phyloP scores from a whole-genome alignment of 176 grass and related monocot genomes.

The Pontederia crassipes region DNA sequence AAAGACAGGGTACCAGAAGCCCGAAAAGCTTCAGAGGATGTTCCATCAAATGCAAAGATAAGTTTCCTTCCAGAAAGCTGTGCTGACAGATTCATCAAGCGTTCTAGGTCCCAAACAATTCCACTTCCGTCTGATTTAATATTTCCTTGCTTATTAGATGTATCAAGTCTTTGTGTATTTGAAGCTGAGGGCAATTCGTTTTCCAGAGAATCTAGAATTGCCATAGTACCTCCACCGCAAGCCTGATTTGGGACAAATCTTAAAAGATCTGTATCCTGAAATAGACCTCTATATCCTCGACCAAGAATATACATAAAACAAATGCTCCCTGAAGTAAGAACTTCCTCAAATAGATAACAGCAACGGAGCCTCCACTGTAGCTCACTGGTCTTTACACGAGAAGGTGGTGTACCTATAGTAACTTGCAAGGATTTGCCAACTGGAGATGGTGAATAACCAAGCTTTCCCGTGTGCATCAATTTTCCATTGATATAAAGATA shows the following conservation, averaged over 20 bases:
- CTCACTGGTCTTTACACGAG: conserved; percentile 58
- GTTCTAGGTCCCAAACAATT: conserved; percentile 97
- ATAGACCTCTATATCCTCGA: conserved; percentile 80
- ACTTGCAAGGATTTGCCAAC: conserved; percentile 96
- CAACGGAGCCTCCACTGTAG: conserved; percentile 77
- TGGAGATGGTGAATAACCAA: conserved; percentile 83
- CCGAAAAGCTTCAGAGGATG: conserved; percentile 87
- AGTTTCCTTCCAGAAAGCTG: conserved; percentile 92
- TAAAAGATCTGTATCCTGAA: conserved; percentile 92
- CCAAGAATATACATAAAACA: conserved; percentile 99
- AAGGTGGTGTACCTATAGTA: conserved; percentile 73
- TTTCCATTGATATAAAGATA: conserved; percentile 95
- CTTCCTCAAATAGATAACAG: conserved; percentile 97
- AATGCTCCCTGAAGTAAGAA: conserved; percentile 75
- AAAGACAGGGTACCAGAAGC: conserved; percentile 89
- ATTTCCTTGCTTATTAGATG: conserved; percentile 65
- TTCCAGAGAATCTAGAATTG: conserved; percentile 87
- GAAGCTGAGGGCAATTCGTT: conserved; percentile 48
- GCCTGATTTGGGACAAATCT: conserved; percentile 82
- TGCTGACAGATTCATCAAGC: conserved; percentile 62
- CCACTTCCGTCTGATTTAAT: conserved; percentile 72
- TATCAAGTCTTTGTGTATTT: conserved; percentile 65
- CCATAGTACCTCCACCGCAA: conserved; percentile 87
- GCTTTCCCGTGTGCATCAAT: conserved; percentile 88
- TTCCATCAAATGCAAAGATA: conserved; percentile 99